Evolutionary conservation across 1,284 basidiomycete species (phyloP).

Genomic region (Cutaneotrichosporon curvatum): DNA sequence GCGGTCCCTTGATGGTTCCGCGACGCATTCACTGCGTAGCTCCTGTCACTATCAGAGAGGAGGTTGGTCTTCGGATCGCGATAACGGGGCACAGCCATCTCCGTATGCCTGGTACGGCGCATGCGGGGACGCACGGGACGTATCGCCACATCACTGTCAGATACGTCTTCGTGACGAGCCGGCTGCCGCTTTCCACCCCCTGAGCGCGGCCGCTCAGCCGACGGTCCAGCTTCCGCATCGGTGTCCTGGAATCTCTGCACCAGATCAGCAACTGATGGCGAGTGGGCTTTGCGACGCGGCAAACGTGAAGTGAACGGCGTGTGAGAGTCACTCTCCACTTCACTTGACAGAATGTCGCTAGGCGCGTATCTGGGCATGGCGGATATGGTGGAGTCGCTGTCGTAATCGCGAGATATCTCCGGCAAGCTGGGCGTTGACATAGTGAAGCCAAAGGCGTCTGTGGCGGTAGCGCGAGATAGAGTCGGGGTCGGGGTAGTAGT

Average conservation of each 20-base stretch:
- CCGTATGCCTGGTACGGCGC: background rate
- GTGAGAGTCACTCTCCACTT: constrained; percentile 39
- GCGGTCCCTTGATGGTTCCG: background rate
- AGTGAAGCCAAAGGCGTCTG: no score
- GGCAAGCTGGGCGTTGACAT: constrained; percentile 34
- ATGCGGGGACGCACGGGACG: constrained; percentile 6
- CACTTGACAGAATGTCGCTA: constrained; percentile 28
- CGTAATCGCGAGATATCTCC: constrained; percentile 49
- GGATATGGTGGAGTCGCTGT: constrained; percentile 87
- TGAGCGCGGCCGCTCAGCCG: constrained; percentile 25
- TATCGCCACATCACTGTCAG: constrained; percentile 41
- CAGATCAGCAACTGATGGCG: constrained; percentile 68
- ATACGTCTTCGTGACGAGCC: constrained; percentile 18
- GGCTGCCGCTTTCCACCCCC: constrained; percentile 4
- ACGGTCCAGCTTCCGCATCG: background rate
- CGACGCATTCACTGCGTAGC: constrained; percentile 75
- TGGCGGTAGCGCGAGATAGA: constrained; percentile 3
- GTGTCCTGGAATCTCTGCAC: constrained; percentile 62
- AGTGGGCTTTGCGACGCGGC: constrained; percentile 53
- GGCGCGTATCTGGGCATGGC: constrained; percentile 47
- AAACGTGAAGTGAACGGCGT: constrained; percentile 54
- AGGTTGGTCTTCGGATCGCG: constrained; percentile 12
- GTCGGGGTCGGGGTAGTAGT: constrained; percentile 1
- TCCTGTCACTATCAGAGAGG: constrained; percentile 75
- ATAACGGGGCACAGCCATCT: constrained; percentile 1